Conservation (phyloP, 306 rosid genomes). For the Senna tora region DNA sequence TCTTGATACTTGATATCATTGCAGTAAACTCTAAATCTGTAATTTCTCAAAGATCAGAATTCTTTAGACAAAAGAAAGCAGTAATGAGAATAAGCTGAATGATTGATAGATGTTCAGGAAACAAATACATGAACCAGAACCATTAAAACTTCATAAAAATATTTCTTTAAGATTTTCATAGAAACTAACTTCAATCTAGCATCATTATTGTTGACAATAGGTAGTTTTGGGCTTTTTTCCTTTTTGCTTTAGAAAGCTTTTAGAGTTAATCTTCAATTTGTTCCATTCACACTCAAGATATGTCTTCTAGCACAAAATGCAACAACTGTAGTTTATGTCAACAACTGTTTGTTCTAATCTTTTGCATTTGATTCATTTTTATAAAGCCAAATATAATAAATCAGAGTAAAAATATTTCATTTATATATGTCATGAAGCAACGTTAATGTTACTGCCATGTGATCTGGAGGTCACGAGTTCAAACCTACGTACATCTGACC, state of each 20-base stretch:
- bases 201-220: not conserved
- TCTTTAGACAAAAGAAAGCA: not conserved
- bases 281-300: not conserved
- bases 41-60: not conserved
- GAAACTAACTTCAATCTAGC: not conserved
- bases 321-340: not conserved
- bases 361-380: not conserved
- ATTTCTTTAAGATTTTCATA: not conserved
- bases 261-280: not conserved
- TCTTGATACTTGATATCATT: not conserved
- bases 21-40: not conserved
- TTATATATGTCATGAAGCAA: not conserved
- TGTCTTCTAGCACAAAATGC: not conserved
- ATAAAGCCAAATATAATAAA: not conserved
- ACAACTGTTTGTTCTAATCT: not conserved
- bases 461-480: too few relatives aligned
- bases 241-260: not conserved
- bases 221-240: not conserved
- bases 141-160: not conserved
- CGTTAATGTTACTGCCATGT: too few relatives aligned
- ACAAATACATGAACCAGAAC: not conserved
- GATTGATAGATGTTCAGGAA: not conserved
- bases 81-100: not conserved
- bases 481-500: too few relatives aligned
- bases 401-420: not conserved